Conservation (phyloP, 2,329 filamentous ascomycete genomes). For the Dichotomopilus funicola region DNA sequence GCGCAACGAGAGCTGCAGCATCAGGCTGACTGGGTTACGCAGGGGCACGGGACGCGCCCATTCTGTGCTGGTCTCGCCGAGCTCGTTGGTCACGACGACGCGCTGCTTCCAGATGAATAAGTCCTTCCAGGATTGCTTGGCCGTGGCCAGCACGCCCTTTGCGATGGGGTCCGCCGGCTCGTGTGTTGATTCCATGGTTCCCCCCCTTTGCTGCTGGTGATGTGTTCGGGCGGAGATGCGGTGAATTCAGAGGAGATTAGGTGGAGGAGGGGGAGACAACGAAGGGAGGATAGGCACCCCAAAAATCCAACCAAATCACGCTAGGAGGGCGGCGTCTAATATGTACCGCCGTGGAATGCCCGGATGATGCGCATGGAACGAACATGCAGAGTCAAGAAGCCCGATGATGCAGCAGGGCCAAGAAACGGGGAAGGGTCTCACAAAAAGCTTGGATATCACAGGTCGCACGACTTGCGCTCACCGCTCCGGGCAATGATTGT, state of each 20-base stretch:
- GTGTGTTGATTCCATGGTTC: slow-evolving; percentile 25
- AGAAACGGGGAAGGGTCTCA: not conserved
- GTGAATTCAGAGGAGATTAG: not conserved
- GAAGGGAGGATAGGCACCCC: too few relatives aligned
- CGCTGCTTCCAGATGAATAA: slow-evolving; percentile 61
- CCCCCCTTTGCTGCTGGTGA: not conserved
- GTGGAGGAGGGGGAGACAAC: too few relatives aligned
- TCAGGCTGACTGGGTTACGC: slow-evolving; percentile 63
- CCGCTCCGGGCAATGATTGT: not conserved
- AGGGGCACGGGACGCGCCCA: slow-evolving; percentile 63
- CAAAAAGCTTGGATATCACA: not conserved
- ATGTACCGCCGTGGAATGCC: too few relatives aligned
- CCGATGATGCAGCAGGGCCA: too few relatives aligned
- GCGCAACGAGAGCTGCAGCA: slow-evolving; percentile 54
- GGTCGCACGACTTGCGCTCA: not conserved
- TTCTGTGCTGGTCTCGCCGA: slow-evolving; percentile 59
- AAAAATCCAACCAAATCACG: too few relatives aligned
- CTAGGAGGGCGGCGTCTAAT: too few relatives aligned
- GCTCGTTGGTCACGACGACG: slow-evolving; percentile 57
- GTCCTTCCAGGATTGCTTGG: slow-evolving; percentile 25
- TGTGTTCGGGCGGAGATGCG: not conserved
- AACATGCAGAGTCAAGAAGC: too few relatives aligned
- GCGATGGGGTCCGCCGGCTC: slow-evolving; percentile 60
- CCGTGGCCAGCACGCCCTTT: slow-evolving; percentile 46
- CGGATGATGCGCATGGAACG: too few relatives aligned